phyloP scores from a whole-genome alignment of 1,284 basidiomycete genomes.

The Tilletiaria anomala region DNA sequence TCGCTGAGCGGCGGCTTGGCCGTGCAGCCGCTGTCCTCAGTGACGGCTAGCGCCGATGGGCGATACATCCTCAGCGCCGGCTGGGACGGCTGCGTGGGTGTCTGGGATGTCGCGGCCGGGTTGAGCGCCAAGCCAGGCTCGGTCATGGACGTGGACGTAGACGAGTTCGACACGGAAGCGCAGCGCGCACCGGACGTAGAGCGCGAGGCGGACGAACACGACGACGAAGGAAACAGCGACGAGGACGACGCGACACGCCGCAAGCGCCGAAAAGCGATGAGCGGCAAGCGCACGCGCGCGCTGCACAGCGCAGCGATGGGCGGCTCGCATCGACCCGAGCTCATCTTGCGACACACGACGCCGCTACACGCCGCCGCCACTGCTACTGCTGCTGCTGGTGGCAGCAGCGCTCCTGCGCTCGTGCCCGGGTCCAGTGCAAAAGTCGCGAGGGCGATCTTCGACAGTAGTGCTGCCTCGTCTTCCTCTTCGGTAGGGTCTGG shows the following conservation, averaged over 20 bases:
- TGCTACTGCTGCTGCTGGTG: constrained; percentile 2
- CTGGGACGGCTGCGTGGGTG: constrained; percentile 29
- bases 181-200: constrained; percentile 4
- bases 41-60: not conserved
- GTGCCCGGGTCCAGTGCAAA: constrained; percentile 18
- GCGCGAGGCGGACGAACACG: constrained; percentile 1
- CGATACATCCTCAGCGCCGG: constrained; percentile 15
- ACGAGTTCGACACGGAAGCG: not conserved
- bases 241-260: constrained; percentile 1
- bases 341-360: constrained; percentile 2
- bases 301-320: constrained; percentile 1
- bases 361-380: constrained; percentile 7
- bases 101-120: constrained; percentile 16
- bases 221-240: constrained; percentile 5
- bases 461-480: not conserved
- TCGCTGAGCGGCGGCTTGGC: too few relatives aligned
- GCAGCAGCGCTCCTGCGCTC: constrained; percentile 2
- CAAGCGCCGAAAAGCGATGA: constrained; percentile 11
- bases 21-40: not conserved
- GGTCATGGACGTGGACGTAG: not conserved
- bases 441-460: constrained; percentile 14
- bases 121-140: not conserved
- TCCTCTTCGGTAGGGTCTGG: not conserved
- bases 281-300: not conserved
- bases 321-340: constrained; percentile 1